Base-by-base conservation (phyloP, 345 rosid species). In the Murraya paniculata region DNA sequence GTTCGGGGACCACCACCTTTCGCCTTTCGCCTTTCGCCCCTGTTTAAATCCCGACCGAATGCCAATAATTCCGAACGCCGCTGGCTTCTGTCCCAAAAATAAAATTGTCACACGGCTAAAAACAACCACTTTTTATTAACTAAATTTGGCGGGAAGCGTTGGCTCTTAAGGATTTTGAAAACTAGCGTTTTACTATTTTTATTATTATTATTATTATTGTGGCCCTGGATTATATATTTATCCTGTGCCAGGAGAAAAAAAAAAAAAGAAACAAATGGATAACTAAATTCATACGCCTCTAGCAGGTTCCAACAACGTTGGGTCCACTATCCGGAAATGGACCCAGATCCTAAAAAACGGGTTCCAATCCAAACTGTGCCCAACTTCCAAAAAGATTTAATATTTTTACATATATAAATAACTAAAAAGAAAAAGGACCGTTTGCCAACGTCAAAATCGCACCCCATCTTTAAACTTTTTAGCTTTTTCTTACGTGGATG, bases 401-500 rank as follows among this genome's bases (percentile, higher is more conserved):
- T 62, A 13, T 28, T 13, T 62, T 13, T 27, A 11, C 13, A 13
- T 13, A 11, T 60, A 30, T 16, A 4, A 65, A 19, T 19, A 11
- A 45, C 27, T 28, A 31, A 62, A n/a, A 24, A n/a, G 41, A 70
- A 78, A 62, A 41, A 72, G 65, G 55, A 73, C 70, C 75, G 81
- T 66, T 74, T 66, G 81, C 70, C 60, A 53, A 84, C 77, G 75
- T 76, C 59, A 80, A 83, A 76, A 84, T 71, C 73, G 58, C 65
- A 81, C 71, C 79, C 68, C 36, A 53, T 1, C 39, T 60, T 22
- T 38, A 27, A 7, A 58, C 77, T 64, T 80, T 71, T 80, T 27
- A 70, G 73, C 78, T 76, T 77, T 79, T 60, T 69, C 75, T 83
- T 75, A 77, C 83, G 81, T 81, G 87, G 91, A 82, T 67, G 77